Evolutionary conservation across 495 filamentous ascomycete species (phyloP).

Genomic region (Oleoguttula mirabilis): DNA sequence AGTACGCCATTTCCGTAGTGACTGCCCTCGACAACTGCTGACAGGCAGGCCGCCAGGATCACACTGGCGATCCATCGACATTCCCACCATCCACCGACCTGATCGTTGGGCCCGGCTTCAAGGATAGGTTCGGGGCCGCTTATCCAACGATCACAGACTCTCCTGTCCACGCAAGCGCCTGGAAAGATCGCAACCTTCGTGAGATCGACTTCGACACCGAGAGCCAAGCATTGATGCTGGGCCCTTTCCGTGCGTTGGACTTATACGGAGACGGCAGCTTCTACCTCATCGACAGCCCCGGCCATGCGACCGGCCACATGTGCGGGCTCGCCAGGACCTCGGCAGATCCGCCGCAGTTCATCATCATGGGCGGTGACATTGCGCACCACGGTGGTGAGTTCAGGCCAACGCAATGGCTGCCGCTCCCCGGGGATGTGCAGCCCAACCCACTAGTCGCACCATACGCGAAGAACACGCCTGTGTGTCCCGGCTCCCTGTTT

Average conservation of each 20-base stretch:
- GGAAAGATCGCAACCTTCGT: slow-evolving; percentile 20
- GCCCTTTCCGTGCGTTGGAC: slow-evolving; percentile 27
- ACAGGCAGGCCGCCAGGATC: slow-evolving; percentile 34
- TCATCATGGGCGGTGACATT: slow-evolving; percentile 43
- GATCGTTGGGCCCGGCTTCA: slow-evolving; percentile 44
- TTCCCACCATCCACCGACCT: slow-evolving; percentile 41
- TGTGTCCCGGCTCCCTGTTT: slow-evolving; percentile 35
- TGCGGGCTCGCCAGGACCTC: slow-evolving; percentile 44
- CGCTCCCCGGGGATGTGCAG: slow-evolving; percentile 35
- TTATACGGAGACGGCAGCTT: slow-evolving; percentile 47
- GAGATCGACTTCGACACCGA: slow-evolving; percentile 25
- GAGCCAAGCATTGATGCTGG: slow-evolving; percentile 20
- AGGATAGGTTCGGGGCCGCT: slow-evolving; percentile 35
- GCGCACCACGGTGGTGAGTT: slow-evolving; percentile 43
- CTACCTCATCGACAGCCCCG: slow-evolving; percentile 45
- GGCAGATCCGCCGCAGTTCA: slow-evolving; percentile 35
- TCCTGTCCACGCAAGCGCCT: slow-evolving; percentile 19
- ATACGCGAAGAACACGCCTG: neutral
- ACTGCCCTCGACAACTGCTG: neutral
- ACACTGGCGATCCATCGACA: slow-evolving; percentile 42
- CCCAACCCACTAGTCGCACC: slow-evolving; percentile 28
- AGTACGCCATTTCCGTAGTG: neutral
- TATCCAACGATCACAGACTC: slow-evolving; percentile 37
- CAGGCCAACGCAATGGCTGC: slow-evolving; percentile 39
- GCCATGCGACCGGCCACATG: slow-evolving; percentile 47